Evolutionary conservation across 352 stramenopile species (phyloP).

Genomic region (Globisporangium apiculatum): DNA sequence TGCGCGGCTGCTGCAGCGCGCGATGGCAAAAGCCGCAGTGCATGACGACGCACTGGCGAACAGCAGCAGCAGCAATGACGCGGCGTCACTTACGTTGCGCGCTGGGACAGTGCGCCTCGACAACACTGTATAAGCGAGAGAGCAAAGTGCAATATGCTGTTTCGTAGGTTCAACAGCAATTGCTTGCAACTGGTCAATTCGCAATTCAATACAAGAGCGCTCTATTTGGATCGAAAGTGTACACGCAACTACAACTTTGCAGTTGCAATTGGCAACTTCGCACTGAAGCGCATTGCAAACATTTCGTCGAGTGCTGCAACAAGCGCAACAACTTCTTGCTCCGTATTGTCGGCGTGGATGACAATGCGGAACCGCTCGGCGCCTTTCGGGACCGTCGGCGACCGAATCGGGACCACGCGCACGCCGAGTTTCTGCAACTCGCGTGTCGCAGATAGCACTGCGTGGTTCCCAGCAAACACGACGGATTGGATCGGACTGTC

Average conservation of each 20-base stretch:
- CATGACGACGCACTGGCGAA: conserved; percentile 21
- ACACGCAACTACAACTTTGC: neutral
- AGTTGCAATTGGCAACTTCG: too few species aligned
- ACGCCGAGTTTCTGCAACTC: conserved; percentile 67
- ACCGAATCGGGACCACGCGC: conserved; percentile 92
- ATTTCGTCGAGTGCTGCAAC: conserved; percentile 37
- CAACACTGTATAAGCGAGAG: conserved; percentile 47
- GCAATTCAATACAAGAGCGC: too few species aligned
- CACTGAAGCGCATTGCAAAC: conserved; percentile 16
- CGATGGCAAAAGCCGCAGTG: conserved; percentile 67
- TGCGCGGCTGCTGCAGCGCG: conserved; percentile 57
- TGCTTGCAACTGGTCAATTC: neutral
- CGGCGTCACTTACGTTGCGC: conserved; percentile 48
- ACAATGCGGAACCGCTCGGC: conserved; percentile 95
- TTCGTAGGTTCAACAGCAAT: neutral
- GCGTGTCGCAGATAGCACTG: conserved; percentile 72
- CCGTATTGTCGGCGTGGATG: conserved; percentile 93
- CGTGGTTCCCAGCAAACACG: conserved; percentile 88
- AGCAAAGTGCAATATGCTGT: neutral
- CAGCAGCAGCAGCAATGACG: conserved; percentile 1
- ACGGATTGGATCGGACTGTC: conserved; percentile 93
- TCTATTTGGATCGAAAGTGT: neutral
- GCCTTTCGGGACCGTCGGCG: conserved; percentile 92
- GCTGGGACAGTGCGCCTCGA: conserved; percentile 49
- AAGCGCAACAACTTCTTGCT: conserved; percentile 76